Conservation (phyloP, 306 rosid genomes). For the Urtica urens region DNA sequence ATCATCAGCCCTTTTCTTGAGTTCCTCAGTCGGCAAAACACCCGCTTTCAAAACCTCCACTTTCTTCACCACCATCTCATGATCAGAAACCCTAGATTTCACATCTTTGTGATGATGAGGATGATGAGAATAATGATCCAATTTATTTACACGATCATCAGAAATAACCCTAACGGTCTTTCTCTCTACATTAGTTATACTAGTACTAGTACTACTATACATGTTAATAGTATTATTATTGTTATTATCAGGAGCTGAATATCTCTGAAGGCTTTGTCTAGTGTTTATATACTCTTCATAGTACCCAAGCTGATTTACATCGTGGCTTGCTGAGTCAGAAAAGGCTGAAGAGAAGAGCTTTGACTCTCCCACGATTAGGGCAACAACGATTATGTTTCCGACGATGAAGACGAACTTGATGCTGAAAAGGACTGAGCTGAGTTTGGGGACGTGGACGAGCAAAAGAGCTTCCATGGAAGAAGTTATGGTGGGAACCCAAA, state of each 20-base stretch:
- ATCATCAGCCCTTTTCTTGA: conserved; percentile 76
- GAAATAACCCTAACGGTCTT: conserved; percentile 10
- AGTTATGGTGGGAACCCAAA: conserved; percentile 23
- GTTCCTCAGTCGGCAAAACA: conserved; percentile 27
- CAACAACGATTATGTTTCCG: conserved; percentile 34
- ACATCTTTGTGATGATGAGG: too few relatives aligned
- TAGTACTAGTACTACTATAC: too few relatives aligned
- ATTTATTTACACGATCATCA: neutral
- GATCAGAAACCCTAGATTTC: conserved; percentile 8
- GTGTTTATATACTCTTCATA: conserved; percentile 32
- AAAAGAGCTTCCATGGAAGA: conserved; percentile 22
- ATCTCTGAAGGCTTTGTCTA: conserved; percentile 11
- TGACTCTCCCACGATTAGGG: conserved; percentile 39
- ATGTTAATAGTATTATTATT: too few relatives aligned
- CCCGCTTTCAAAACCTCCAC: conserved; percentile 5
- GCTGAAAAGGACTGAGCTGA: conserved; percentile 17
- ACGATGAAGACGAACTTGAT: conserved; percentile 34
- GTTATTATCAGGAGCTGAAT: conserved; percentile 7
- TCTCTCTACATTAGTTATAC: too few relatives aligned
- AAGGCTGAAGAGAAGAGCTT: conserved; percentile 31
- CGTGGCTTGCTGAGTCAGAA: conserved; percentile 17
- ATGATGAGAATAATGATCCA: too few relatives aligned
- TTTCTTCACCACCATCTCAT: conserved; percentile 2
- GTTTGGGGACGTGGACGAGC: conserved; percentile 10
- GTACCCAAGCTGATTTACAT: conserved; percentile 11